Evolutionary conservation across 768 basidiomycete species (phyloP), one percentile per base, ranked within the genome.

Genomic region (Hygrophoropsis aurantiaca): DNA sequence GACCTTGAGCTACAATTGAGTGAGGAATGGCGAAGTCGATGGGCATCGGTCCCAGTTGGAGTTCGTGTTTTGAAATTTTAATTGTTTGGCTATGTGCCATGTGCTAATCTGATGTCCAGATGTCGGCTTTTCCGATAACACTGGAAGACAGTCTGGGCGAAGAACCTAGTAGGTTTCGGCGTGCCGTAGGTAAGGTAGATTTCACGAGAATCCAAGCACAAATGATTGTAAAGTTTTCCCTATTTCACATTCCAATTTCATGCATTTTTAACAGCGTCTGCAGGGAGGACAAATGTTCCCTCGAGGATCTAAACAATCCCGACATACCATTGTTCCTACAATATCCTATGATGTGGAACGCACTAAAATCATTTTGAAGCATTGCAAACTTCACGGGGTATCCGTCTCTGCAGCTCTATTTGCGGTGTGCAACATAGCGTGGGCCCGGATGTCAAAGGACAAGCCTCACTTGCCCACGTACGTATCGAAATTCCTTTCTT

Each of bases 241-340:
- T 32, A 33, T 19, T 44, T 57, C 18, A 8, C 7, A 16, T 21
- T n/a, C n/a, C n/a, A n/a, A n/a, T 40, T 9, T 27, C 8, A 35
- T 36, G 34, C 3, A 9, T 27, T 21, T 4, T 30, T 50, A 5
- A 21, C 23, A 40, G 35, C 32, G 6, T 30, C 18, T 15, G 38
- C 24, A 85, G 83, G 85, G 90, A 24, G 89, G 88, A 3, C 90
- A 94, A 53, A 58, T 73, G 4, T 90, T 94, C 61, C 85, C 83
- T 33, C 74, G 70, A 39, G 63, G 59, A 32, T 66, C 71, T 50
- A 68, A 70, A 46, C 60, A 66, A 15, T 53, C 67, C 47, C 74
- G 83, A 16, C 75, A 69, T 47, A 92, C 90, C 1, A 64, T 87
- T 49, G 84, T 90, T 6, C 85, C 84, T 2, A 90, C 85, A 1